phyloP scores from a whole-genome alignment of 371 early-diverging fungal species.

The Mucor racemosus region DNA sequence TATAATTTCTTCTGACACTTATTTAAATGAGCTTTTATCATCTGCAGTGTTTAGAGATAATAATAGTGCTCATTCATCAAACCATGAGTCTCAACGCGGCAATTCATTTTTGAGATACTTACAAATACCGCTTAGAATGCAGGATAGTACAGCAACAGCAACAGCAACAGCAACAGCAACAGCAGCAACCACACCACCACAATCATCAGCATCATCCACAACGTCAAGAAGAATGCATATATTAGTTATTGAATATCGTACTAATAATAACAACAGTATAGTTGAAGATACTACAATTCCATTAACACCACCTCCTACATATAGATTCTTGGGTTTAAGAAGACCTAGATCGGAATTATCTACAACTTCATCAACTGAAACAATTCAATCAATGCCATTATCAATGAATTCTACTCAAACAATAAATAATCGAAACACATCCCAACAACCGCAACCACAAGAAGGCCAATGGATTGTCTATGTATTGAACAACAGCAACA shows the following conservation, averaged over 20 bases:
- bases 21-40: constrained; percentile 2
- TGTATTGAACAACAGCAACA: constrained; percentile 31
- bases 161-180: no score
- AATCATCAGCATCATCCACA: constrained; percentile 10
- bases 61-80: constrained; percentile 1
- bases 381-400: constrained; percentile 33
- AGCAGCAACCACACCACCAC: background rate
- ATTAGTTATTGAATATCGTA: constrained; percentile 24
- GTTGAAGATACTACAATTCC: background rate
- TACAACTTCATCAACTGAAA: constrained; percentile 32
- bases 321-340: constrained; percentile 20
- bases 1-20: constrained; percentile 7
- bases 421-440: background rate
- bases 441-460: constrained; percentile 11
- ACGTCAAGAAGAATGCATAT: constrained; percentile 31
- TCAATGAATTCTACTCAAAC: constrained; percentile 19
- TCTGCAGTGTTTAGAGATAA: constrained; percentile 4
- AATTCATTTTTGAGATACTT: constrained; percentile 17
- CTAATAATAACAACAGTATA: background rate
- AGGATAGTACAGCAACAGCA: background rate
- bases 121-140: constrained; percentile 18
- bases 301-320: constrained; percentile 6
- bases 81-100: background rate
- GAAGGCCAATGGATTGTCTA: constrained; percentile 49
- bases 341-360: constrained; percentile 27